Evolutionary conservation across 768 basidiomycete species (phyloP).

Genomic region (Tulasnella sp.): DNA sequence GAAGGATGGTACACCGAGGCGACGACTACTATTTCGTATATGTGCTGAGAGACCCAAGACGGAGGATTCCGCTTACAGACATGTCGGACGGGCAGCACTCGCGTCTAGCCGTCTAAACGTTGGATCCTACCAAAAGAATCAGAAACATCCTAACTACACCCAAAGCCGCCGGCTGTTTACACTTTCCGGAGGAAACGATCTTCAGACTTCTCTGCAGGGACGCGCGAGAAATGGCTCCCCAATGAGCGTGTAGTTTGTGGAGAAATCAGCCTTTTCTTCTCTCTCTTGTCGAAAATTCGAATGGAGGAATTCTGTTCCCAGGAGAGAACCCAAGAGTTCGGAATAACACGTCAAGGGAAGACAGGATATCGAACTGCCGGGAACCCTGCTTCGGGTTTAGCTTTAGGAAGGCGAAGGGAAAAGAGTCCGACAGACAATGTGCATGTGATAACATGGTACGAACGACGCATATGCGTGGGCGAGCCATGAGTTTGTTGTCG

Average conservation of each 20-base stretch:
- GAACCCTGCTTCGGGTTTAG: not conserved
- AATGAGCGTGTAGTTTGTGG: conserved; percentile 4
- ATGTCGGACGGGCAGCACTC: not conserved
- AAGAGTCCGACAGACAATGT: not conserved
- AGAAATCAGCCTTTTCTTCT: not conserved
- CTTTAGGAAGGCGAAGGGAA: not conserved
- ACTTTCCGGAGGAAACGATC: not conserved
- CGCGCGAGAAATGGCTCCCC: not conserved
- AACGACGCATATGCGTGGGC: not conserved
- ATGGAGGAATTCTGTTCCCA: not conserved
- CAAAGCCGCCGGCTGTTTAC: not conserved
- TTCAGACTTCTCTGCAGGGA: not conserved
- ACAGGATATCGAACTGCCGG: not conserved
- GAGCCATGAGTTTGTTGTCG: not conserved
- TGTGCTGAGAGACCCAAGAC: not conserved
- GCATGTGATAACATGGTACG: conserved; percentile 1
- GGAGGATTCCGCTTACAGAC: not conserved
- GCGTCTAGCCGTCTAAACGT: not conserved
- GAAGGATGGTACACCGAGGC: not conserved
- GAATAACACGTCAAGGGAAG: not conserved
- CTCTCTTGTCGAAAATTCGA: not conserved
- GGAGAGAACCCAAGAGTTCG: not conserved
- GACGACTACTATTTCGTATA: not conserved
- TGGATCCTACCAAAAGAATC: not conserved
- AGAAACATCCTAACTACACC: not conserved